Evolutionary conservation across 306 rosid genomes (phyloP), one percentile per base, ranked within the genome.

Genomic region (Sechiopsis laciniata): DNA sequence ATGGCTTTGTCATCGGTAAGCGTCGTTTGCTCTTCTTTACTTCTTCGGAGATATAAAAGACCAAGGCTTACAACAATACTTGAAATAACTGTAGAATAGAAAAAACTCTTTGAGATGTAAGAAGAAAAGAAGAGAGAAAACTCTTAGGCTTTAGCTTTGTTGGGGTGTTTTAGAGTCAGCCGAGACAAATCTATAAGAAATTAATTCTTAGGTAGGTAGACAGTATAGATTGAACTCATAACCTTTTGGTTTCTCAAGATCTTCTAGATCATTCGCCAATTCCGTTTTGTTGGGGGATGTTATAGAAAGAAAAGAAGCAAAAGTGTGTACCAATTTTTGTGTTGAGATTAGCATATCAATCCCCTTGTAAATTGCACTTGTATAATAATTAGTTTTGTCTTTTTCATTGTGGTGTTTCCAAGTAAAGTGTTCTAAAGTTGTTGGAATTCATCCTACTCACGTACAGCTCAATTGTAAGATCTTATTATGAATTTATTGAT

Each of bases 1-100:
- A 91, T 94, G 99, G 99, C 99, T 78, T 78, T 91, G 57, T 94
- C 99, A 60, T 94, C 99, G 20, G 88, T 94, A 20, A 94, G 88
- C 78, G 99, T 94, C 37, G 99, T 94, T 10, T 94, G 97, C 76
- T 90, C 97, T 72, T 94, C 99, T 59, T 82, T 94, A 77, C 91
- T 89, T 73, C 95, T 91, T 55, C 81, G 95, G 76, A 86, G 95
- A 79, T 94, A 94, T 80, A 86, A 66, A 86, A 91, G 78, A 73
- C 97, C 97, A 45, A 86, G 88, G 78, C 90, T 90, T 60, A 89
- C 97, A 20, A 56, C 90, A 55, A 83, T 86, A 81, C 92, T 89
- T 40, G 89, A 94, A 94, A 89, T 94, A 77, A 55, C 90, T 76
- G 92, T 89, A 87, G 97, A 90, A 57, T 94, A 90, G 85, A 46